phyloP scores from a whole-genome alignment of 148 eudicot species.

The Fagopyrum homotropicum region DNA sequence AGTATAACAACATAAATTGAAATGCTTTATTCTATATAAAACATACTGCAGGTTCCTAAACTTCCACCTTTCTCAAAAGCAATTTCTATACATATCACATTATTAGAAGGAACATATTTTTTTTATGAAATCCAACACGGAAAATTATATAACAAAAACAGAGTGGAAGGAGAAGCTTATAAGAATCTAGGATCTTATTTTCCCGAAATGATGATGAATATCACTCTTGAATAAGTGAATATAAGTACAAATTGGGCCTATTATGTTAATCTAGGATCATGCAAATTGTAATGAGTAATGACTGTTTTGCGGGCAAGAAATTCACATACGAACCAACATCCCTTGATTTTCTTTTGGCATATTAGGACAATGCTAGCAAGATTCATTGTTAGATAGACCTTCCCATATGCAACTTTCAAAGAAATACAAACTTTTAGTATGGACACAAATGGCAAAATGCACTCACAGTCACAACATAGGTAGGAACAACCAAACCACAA shows the following conservation, averaged over 20 bases:
- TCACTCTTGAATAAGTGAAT: no score
- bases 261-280: neutral
- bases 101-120: no score
- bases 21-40: neutral
- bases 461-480: neutral
- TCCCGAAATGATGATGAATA: no score
- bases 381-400: neutral
- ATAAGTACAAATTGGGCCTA: no score
- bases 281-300: neutral
- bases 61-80: neutral
- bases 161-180: no score
- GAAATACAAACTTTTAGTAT: neutral
- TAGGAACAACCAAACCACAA: neutral
- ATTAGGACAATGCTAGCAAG: neutral
- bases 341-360: neutral
- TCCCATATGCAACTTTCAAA: neutral
- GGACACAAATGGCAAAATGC: conserved; percentile 1
- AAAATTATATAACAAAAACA: no score
- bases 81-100: neutral
- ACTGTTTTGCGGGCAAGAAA: neutral
- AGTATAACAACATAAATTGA: no score
- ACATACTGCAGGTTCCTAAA: neutral
- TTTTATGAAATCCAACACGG: no score
- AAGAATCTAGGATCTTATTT: no score
- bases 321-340: neutral